Percentiles rank a stretch among this genome's conserved stretches.
These are phyloP conservation scores for Suillus placidus DNA, from an alignment of 768 basidiomycete genomes.

Conservation along the genomic window DNA sequence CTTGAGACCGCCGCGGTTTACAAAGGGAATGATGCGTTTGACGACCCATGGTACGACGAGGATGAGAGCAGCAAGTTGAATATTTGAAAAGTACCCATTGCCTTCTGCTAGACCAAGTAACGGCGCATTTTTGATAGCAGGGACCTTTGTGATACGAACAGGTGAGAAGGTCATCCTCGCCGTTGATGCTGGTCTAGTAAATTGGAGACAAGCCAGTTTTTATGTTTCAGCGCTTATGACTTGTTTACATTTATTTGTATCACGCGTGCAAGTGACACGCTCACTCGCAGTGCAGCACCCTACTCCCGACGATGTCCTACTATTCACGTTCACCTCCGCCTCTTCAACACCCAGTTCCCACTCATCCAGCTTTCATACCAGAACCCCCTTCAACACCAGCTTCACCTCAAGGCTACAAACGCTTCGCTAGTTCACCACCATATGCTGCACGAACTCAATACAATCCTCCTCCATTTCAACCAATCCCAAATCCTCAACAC, in stretches of 20 bases:
- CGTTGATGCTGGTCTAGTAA: neutral
- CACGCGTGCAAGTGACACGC: no score
- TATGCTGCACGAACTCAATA: constrained; percentile 37
- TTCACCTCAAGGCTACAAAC: constrained; percentile 76
- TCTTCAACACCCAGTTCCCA: constrained; percentile 85
- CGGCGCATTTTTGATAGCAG: constrained; percentile 86
- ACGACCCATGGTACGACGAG: constrained; percentile 82
- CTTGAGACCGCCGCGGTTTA: constrained; percentile 83
- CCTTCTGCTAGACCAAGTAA: constrained; percentile 83
- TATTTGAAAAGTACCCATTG: constrained; percentile 81
- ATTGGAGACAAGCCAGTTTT: neutral
- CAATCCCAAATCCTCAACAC: constrained; percentile 42
- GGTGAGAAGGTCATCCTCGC: constrained; percentile 45
- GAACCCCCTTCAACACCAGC: constrained; percentile 75
- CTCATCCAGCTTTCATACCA: constrained; percentile 84
- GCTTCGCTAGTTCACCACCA: constrained; percentile 64
- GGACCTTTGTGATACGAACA: constrained; percentile 64
- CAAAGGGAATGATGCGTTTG: constrained; percentile 79
- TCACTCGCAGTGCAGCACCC: no score
- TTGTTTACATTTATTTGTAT: neutral
- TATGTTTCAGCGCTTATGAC: neutral
- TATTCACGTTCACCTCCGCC: constrained; percentile 70
- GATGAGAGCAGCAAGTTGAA: constrained; percentile 75
- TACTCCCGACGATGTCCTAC: constrained; percentile 23
- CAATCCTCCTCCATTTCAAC: constrained; percentile 51